Evolutionary conservation across 345 rosid genomes (phyloP).

Genomic region (Gossypium mustelinum): DNA sequence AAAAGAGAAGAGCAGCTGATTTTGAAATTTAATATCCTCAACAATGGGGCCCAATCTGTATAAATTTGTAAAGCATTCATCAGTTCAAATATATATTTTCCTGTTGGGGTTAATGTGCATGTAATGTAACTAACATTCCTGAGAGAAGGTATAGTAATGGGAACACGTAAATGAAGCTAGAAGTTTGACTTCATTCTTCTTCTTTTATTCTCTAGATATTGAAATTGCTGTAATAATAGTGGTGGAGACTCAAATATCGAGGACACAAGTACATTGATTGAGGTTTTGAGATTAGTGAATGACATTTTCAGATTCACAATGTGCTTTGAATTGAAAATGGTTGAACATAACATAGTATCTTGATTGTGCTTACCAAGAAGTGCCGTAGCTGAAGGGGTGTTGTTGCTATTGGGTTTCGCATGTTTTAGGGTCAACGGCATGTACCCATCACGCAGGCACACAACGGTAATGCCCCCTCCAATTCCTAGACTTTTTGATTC

Average conservation of each 20-base stretch:
- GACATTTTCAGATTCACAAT: neutral
- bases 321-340: neutral
- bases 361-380: neutral
- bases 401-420: neutral
- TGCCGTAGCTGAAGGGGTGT: slow-evolving; percentile 4
- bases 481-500: neutral
- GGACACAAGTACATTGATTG: neutral
- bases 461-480: neutral
- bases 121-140: neutral
- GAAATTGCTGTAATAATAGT: neutral
- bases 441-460: slow-evolving; percentile 6
- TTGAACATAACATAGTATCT: too few relatives aligned
- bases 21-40: neutral
- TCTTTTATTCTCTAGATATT: too few relatives aligned
- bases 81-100: neutral
- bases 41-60: neutral
- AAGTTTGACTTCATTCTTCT: too few relatives aligned
- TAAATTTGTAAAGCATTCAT: slow-evolving; percentile 9
- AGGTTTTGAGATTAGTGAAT: neutral
- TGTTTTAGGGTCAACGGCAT: neutral
- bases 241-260: neutral
- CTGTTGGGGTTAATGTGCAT: neutral
- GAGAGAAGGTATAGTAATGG: neutral
- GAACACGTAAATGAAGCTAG: neutral
- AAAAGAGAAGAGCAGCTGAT: neutral